A percentile compares a stretch with the other conserved stretches of the same genome.
Evolutionary conservation across 140 eudicot species (phyloP).

Genomic region (Stevia rebaudiana): DNA sequence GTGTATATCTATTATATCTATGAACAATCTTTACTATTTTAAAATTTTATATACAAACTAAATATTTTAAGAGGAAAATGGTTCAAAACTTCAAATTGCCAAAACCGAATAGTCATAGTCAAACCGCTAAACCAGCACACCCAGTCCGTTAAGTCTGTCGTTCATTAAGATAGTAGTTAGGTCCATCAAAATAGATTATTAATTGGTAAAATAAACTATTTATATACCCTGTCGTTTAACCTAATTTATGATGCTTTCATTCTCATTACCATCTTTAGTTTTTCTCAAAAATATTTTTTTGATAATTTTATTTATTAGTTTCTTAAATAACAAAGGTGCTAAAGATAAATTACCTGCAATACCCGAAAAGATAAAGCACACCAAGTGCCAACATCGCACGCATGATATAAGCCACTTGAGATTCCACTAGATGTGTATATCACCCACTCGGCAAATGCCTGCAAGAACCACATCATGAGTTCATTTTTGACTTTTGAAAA

Average conservation of each 20-base stretch:
- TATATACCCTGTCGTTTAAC: background rate
- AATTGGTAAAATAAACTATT: background rate
- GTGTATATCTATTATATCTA: background rate
- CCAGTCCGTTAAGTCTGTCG: no score
- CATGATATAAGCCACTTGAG: constrained; percentile 86
- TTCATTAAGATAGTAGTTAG: no score
- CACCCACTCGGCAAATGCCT: constrained; percentile 98
- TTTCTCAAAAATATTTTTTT: background rate
- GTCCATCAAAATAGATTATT: background rate
- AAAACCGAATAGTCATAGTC: no score
- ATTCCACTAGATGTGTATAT: constrained; percentile 82
- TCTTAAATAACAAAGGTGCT: background rate
- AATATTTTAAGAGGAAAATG: background rate
- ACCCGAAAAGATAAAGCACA: constrained; percentile 61
- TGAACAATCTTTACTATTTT: background rate
- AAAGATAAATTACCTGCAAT: constrained; percentile 52
- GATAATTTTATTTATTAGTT: background rate
- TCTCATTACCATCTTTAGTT: background rate
- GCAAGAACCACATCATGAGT: background rate
- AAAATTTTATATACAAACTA: background rate
- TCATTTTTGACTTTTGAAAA: constrained; percentile 5
- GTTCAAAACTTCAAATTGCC: background rate
- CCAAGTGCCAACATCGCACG: constrained; percentile 94
- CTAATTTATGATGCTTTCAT: background rate
- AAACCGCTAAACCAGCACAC: no score